Base-by-base conservation (phyloP, 2,329 filamentous ascomycete species). In the Diaporthe sp. region DNA sequence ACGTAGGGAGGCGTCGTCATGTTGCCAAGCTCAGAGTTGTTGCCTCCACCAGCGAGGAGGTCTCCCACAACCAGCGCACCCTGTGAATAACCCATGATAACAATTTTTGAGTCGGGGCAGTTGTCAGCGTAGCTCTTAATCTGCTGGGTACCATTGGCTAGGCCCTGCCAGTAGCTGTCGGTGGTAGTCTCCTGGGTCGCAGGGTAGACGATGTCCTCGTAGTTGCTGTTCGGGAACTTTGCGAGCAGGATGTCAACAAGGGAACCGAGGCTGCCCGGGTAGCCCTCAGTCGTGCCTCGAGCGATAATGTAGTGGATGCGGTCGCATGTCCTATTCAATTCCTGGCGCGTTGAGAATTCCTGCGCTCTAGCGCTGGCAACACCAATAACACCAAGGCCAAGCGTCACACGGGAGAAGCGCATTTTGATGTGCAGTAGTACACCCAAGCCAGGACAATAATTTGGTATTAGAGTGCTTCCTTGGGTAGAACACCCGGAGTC, bases 141-240 rank as follows among this genome's bases (percentile, higher is more conserved):
- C 60, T 73, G 61, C n/a, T 37, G 15, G 3, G 49, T 39, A 1
- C 22, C 72, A 7, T 37, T 42, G 25, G 37, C 34, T 4, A 37
- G 72, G 37, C 61, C 72, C 15, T 55, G 7, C 25, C 49, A 74
- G 61, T 74, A 74, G 72, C 51, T 70, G 31, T 57, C 22, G 17
- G 72, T 68, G 22, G 15, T 34, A 4, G 72, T 70, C 61, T 74
- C 72, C 9, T 74, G 49, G 12, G 72, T 70, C 13, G 72, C 72
- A 20, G 72, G 61, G 22, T 74, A 74, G 61, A 74, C 44, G 61
- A 74, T 51, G 9, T 74, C 28, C 72, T 74, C 72, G 61, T 70
- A 74, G 39, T 74, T 74, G 49, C 57, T 68, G 28, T 53, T 51
- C 4, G 61, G 58, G 58, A 61, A 25, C 37, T 61, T 63, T 17